Conservation (phyloP, 129 eudicot genomes). For the Lactuca sativa region DNA sequence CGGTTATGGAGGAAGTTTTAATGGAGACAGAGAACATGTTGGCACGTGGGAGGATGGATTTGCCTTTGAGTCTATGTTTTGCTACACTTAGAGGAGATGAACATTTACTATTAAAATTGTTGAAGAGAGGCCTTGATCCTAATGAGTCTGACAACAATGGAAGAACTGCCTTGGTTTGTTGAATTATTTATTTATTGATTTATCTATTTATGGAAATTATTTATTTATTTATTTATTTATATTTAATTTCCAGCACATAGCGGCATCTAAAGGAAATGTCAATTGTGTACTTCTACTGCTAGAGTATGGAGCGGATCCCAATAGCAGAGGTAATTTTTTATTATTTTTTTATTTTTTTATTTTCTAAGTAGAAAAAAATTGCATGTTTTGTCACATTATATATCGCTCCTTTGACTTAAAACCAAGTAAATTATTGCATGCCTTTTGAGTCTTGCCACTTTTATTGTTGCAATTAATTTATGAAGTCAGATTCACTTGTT, state of each 20-base stretch:
- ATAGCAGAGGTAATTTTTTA: slow-evolving; percentile 77
- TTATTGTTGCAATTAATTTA: slow-evolving; percentile 5
- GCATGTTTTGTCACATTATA: too few species aligned
- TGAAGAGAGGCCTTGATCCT: slow-evolving; percentile 88
- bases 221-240: neutral
- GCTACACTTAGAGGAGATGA: slow-evolving; percentile 84
- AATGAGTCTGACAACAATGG: slow-evolving; percentile 91
- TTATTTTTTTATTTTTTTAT: neutral
- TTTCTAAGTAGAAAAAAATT: too few species aligned
- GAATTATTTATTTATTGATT: too few species aligned
- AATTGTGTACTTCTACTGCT: slow-evolving; percentile 84
- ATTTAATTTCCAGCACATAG: slow-evolving; percentile 66
- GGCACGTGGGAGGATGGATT: slow-evolving; percentile 85
- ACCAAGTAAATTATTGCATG: slow-evolving; percentile 14
- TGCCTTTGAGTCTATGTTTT: slow-evolving; percentile 86
- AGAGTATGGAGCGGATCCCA: slow-evolving; percentile 86
- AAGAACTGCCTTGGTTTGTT: slow-evolving; percentile 79
- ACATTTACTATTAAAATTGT: slow-evolving; percentile 65
- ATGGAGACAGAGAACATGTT: slow-evolving; percentile 88
- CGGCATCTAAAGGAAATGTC: slow-evolving; percentile 80
- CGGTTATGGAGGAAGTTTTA: slow-evolving; percentile 76
- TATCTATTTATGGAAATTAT: too few species aligned
- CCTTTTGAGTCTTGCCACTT: slow-evolving; percentile 3
- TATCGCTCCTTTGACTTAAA: slow-evolving; percentile 4
- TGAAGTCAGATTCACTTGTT: slow-evolving; percentile 3